A percentile compares a stretch with the other conserved stretches of the same genome.
phyloP scores from a whole-genome alignment of 1,284 basidiomycete species.

The Agroathelia rolfsii region DNA sequence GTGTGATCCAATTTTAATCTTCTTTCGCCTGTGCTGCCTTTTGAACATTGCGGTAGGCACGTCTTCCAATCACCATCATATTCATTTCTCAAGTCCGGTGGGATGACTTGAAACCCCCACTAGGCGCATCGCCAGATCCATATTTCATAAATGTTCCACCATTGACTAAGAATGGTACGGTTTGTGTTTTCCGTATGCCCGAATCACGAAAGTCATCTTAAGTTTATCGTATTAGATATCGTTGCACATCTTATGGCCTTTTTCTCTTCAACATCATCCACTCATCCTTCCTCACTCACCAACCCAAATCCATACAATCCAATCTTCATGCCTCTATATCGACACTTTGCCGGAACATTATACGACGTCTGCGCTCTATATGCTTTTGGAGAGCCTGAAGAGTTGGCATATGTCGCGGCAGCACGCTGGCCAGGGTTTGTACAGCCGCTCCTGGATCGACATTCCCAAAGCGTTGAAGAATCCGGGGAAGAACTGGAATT shows the following conservation, averaged over 20 bases:
- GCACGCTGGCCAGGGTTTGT: constrained; percentile 77
- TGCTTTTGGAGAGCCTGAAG: constrained; percentile 54
- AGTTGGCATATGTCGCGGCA: constrained; percentile 67
- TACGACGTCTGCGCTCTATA: constrained; percentile 58
- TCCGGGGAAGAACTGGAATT: constrained; percentile 20
- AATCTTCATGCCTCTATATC: constrained; percentile 47
- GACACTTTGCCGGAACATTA: constrained; percentile 56
- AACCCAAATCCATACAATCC: constrained; percentile 36
- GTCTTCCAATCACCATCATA: constrained; percentile 47
- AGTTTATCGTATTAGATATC: too few species aligned
- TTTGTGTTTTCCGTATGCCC: background rate
- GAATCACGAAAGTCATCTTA: constrained; percentile 2
- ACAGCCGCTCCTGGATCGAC: constrained; percentile 44
- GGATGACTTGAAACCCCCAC: constrained; percentile 62
- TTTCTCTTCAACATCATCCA: constrained; percentile 18
- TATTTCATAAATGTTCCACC: constrained; percentile 58
- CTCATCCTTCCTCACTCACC: constrained; percentile 24
- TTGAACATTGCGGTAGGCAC: too few species aligned
- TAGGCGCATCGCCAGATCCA: constrained; percentile 69
- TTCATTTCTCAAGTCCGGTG: constrained; percentile 63
- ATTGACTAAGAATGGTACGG: constrained; percentile 51
- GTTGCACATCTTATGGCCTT: background rate
- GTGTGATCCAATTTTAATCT: constrained; percentile 34
- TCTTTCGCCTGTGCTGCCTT: constrained; percentile 1
- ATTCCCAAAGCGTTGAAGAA: too few species aligned